Evolutionary conservation across 192 early-diverging fungal genomes (phyloP).

Genomic region (Rhizophlyctis rosea): DNA sequence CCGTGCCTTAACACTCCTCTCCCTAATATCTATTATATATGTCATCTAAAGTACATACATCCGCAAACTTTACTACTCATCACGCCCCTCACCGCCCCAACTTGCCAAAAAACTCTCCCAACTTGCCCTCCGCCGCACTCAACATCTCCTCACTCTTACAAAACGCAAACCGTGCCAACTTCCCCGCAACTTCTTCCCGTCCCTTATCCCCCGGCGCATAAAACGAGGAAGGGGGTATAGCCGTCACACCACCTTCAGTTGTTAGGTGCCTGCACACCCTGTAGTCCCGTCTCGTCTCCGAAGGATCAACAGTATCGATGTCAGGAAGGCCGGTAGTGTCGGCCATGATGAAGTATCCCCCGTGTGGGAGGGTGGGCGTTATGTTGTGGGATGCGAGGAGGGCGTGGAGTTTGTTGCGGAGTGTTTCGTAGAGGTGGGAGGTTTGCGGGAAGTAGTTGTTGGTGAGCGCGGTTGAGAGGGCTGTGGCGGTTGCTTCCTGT

Average conservation of each 20-base stretch:
- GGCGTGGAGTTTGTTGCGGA: slow-evolving; percentile 70
- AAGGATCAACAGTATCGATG: slow-evolving; percentile 41
- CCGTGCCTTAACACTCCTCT: no score
- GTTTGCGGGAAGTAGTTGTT: slow-evolving; percentile 70
- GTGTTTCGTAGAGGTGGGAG: slow-evolving; percentile 59
- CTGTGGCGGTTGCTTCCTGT: slow-evolving; percentile 67
- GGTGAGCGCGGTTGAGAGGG: slow-evolving; percentile 61
- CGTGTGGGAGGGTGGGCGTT: slow-evolving; percentile 81
- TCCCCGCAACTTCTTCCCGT: slow-evolving; percentile 50
- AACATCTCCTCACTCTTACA: slow-evolving; percentile 87
- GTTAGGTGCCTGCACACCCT: slow-evolving; percentile 82
- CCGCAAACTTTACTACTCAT: no score
- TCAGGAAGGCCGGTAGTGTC: slow-evolving; percentile 67
- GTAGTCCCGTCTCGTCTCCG: slow-evolving; percentile 65
- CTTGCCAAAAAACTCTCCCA: slow-evolving; percentile 41
- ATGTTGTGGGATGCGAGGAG: slow-evolving; percentile 67
- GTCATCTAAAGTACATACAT: no score
- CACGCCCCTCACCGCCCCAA: no score
- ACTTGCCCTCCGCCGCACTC: slow-evolving; percentile 64
- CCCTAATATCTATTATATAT: no score
- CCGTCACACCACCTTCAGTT: slow-evolving; percentile 83
- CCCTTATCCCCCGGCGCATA: slow-evolving; percentile 50
- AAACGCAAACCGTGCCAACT: slow-evolving; percentile 86
- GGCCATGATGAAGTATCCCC: slow-evolving; percentile 91
- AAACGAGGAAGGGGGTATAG: slow-evolving; percentile 90